Conservation (phyloP, 192 early-diverging fungal species). For the Backusella macrospora region DNA sequence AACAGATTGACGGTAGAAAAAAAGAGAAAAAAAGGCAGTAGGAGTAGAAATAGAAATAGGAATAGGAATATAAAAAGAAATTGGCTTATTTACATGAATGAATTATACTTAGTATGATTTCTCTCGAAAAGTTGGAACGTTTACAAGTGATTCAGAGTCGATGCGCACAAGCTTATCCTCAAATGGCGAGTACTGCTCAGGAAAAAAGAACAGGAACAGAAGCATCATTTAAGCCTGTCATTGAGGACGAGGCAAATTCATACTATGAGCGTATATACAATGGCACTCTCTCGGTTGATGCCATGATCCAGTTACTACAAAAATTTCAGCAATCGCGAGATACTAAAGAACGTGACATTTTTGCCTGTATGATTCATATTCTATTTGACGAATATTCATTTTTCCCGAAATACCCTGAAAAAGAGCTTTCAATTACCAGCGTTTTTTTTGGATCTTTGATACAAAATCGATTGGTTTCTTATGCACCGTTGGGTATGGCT, state of each 20-base stretch:
- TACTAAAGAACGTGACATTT: constrained; percentile 78
- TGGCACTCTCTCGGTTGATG: constrained; percentile 74
- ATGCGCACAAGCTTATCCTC: constrained; percentile 55
- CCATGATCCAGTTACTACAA: constrained; percentile 83
- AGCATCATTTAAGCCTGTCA: constrained; percentile 63
- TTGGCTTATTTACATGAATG: neutral
- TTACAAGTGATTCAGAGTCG: constrained; percentile 61
- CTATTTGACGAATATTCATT: constrained; percentile 96
- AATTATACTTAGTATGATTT: constrained; percentile 51
- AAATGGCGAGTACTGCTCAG: constrained; percentile 44
- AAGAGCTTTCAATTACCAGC: constrained; percentile 85
- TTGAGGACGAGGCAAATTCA: constrained; percentile 72
- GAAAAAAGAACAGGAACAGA: constrained; percentile 40
- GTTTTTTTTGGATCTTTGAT: constrained; percentile 89
- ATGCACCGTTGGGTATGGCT: constrained; percentile 76
- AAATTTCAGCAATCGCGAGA: constrained; percentile 76
- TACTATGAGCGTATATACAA: constrained; percentile 80
- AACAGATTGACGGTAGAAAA: neutral
- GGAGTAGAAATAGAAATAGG: neutral
- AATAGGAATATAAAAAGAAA: no score
- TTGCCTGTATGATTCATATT: constrained; percentile 87
- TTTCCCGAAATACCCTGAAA: constrained; percentile 92
- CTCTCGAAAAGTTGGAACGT: constrained; percentile 60
- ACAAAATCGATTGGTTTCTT: constrained; percentile 83
- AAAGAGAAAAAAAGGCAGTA: no score